Evolutionary conservation across 2,329 filamentous ascomycete species (phyloP), one percentile per base, ranked within the genome.

Genomic region (Cladosporium colombiae): DNA sequence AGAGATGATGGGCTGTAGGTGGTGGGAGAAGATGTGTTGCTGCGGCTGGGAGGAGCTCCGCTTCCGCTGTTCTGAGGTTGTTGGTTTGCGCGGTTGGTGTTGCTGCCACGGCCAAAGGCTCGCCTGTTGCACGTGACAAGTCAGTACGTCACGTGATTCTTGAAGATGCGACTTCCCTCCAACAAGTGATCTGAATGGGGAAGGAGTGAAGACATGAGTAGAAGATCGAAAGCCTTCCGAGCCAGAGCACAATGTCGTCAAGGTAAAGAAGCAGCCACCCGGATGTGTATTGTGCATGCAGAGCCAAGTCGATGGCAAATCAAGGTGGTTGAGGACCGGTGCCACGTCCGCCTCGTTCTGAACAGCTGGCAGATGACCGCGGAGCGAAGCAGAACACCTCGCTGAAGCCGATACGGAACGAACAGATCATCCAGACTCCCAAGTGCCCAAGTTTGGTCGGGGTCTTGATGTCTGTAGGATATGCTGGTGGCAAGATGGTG

Each of bases 21-120:
- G 29, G 72, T 72, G 25, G 76, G 74, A 44, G 74, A 75, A 3
- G 74, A 70, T 37, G 69, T 74, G 69, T 73, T 75, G 64, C 60
- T 66, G 60, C 74, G 74, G 66, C 69, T 75, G 61, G 75, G 72
- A 63, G 73, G 72, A 61, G 71, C 70, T 52, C 61, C 40, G 27
- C 35, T 35, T 46, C 50, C 37, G 29, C 25, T 27, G n/a, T 40
- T 25, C 11, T 57, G 55, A 13, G 44, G 33, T 53, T 68, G 72
- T 57, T 70, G 70, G 65, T 67, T 72, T 37, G 68, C 65, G 55
- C 67, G 71, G 52, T 67, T 69, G 62, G 68, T 67, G 57, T 68
- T 68, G 67, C 66, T 66, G 49, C 68, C 65, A 46, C 71, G 71
- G 50, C 72, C 74, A 59, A 76, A 74, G 67, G 74, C 75, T 69